Evolutionary conservation across 2,329 filamentous ascomycete genomes (phyloP).

Genomic region (Nemania sp.): DNA sequence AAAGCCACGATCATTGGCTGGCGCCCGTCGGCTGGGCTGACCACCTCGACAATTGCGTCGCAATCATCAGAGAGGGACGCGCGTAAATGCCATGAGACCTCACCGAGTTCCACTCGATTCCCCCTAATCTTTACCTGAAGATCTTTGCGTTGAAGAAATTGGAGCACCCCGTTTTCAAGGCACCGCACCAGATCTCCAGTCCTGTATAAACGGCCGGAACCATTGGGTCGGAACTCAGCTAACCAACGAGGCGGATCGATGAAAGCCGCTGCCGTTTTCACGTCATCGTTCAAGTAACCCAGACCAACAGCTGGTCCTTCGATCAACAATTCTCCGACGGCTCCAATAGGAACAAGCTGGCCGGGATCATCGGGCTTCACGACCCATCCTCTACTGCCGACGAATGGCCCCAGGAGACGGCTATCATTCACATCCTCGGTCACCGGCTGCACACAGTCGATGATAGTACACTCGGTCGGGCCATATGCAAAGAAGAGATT

Average conservation of each 20-base stretch:
- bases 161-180: conserved; percentile 45
- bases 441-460: neutral
- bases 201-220: conserved; percentile 59
- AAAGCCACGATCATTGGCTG: conserved; percentile 20
- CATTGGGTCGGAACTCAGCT: conserved; percentile 37
- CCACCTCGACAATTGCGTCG: conserved; percentile 48
- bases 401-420: neutral
- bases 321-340: conserved; percentile 45
- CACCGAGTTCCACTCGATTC: conserved; percentile 50
- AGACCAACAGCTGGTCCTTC: conserved; percentile 45
- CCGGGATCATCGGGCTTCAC: conserved; percentile 44
- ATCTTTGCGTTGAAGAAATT: conserved; percentile 50
- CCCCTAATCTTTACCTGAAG: conserved; percentile 56
- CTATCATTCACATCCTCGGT: neutral
- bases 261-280: conserved; percentile 43
- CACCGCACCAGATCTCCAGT: conserved; percentile 31
- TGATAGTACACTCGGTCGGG: conserved; percentile 18
- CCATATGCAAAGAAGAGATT: conserved; percentile 24
- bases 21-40: conserved; percentile 39
- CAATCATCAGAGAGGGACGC: conserved; percentile 37
- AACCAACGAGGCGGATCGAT: conserved; percentile 45
- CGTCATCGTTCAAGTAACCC: conserved; percentile 47
- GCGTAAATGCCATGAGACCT: conserved; percentile 44
- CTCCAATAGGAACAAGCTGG: conserved; percentile 30
- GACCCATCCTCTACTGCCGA: conserved; percentile 40